Evolutionary conservation across 2,329 filamentous ascomycete species (phyloP).

Genomic region (Aureobasidium sp.): DNA sequence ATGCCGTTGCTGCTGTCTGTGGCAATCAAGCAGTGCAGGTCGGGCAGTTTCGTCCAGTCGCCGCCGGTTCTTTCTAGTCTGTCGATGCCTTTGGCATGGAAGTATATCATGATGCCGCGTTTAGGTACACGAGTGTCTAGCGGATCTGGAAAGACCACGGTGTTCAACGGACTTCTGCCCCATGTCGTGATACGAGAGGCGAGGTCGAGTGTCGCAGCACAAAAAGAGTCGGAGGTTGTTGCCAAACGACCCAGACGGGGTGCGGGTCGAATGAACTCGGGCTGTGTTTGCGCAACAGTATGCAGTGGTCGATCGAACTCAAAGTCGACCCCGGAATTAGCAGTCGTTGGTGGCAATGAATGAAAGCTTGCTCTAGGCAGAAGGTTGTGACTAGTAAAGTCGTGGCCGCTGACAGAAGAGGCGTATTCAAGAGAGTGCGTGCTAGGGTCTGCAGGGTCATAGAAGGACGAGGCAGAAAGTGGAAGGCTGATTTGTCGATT

Average conservation of each 20-base stretch:
- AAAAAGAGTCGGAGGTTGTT: conserved; percentile 56
- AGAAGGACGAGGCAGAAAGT: conserved; percentile 38
- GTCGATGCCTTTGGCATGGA: conserved; percentile 64
- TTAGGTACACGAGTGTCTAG: conserved; percentile 70
- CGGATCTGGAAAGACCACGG: conserved; percentile 53
- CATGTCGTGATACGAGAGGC: conserved; percentile 63
- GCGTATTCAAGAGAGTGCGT: conserved; percentile 42
- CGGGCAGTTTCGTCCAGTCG: conserved; percentile 44
- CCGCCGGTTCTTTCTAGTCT: conserved; percentile 42
- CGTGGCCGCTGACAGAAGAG: conserved; percentile 36
- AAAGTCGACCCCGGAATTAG: not conserved
- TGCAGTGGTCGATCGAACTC: conserved; percentile 12
- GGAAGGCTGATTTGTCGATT: conserved; percentile 38
- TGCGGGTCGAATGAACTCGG: conserved; percentile 31
- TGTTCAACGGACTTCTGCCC: conserved; percentile 65
- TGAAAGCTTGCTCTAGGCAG: conserved; percentile 19
- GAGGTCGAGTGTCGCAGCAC: conserved; percentile 57
- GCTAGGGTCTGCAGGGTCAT: conserved; percentile 33
- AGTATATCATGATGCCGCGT: conserved; percentile 67
- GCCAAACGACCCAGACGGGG: conserved; percentile 56
- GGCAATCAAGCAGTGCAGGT: conserved; percentile 62
- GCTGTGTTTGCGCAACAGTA: conserved; percentile 11
- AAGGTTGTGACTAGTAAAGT: conserved; percentile 29
- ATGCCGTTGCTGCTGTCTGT: conserved; percentile 74
- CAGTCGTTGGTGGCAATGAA: conserved; percentile 13